Percentiles rank a stretch among this genome's conserved stretches.
Conservation (phyloP, 495 filamentous ascomycete species). For the Penicillium fimorum region DNA sequence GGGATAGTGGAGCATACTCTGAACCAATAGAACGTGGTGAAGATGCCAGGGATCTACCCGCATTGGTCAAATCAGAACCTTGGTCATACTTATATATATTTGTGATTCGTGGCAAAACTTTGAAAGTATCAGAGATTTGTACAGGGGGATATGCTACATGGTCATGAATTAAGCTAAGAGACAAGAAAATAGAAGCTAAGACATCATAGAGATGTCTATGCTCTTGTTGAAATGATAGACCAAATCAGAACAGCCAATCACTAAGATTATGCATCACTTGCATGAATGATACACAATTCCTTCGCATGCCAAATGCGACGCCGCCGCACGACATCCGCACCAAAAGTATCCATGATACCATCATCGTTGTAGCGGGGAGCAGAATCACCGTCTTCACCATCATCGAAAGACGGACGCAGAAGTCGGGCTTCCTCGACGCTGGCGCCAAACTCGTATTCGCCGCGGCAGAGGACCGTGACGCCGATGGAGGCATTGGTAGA, state of each 20-base stretch:
- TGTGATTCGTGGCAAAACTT: not conserved
- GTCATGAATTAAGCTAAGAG: slow-evolving; percentile 3
- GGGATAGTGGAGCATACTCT: too few species aligned
- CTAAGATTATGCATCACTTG: slow-evolving; percentile 22
- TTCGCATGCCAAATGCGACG: slow-evolving; percentile 72
- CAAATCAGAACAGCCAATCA: not conserved
- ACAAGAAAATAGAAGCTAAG: not conserved
- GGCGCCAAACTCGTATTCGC: slow-evolving; percentile 79
- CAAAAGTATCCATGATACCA: slow-evolving; percentile 51
- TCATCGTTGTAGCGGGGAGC: slow-evolving; percentile 35
- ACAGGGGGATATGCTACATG: slow-evolving; percentile 13
- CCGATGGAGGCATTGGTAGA: slow-evolving; percentile 58
- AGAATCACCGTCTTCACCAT: slow-evolving; percentile 16
- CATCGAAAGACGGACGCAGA: slow-evolving; percentile 18
- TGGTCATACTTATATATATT: not conserved
- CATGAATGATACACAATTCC: slow-evolving; percentile 61
- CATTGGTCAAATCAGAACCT: too few species aligned
- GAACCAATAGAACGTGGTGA: too few species aligned
- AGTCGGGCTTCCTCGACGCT: slow-evolving; percentile 74
- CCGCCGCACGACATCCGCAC: slow-evolving; percentile 58
- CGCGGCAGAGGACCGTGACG: slow-evolving; percentile 69
- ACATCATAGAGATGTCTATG: slow-evolving; percentile 1
- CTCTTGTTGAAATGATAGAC: not conserved
- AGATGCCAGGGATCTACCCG: too few species aligned
- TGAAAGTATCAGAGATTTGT: slow-evolving; percentile 1